Conservation (phyloP, 2,329 filamentous ascomycete species). For the Neurospora sp. region DNA sequence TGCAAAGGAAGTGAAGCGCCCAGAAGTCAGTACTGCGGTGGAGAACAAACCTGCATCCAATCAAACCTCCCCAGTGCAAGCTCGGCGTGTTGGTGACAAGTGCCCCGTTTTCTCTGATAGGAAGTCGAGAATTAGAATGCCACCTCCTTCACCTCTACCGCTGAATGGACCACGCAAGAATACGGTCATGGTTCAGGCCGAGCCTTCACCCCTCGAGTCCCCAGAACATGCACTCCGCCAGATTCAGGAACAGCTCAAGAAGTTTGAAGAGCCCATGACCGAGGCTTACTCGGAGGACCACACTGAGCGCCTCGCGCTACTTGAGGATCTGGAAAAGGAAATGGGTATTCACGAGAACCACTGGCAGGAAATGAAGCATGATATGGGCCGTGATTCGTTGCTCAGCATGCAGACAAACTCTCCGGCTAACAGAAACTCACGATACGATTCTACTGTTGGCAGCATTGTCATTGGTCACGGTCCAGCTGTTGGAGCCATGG, state of each 20-base stretch:
- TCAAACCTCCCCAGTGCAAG: constrained; percentile 34
- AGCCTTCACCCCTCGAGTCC: constrained; percentile 44
- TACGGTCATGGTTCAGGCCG: constrained; percentile 34
- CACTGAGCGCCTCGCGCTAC: constrained; percentile 35
- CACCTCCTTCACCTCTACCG: constrained; percentile 45
- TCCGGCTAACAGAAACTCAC: constrained; percentile 22
- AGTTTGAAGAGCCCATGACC: constrained; percentile 32
- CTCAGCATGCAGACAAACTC: constrained; percentile 31
- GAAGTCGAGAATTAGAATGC: constrained; percentile 33
- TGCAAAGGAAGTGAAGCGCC: constrained; percentile 9
- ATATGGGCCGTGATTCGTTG: constrained; percentile 40
- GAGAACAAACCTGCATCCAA: constrained; percentile 15
- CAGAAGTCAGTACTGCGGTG: constrained; percentile 1
- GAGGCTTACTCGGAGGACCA: constrained; percentile 23
- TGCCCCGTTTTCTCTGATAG: constrained; percentile 49
- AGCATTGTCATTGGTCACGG: constrained; percentile 18
- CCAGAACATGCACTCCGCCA: constrained; percentile 36
- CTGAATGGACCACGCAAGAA: constrained; percentile 33
- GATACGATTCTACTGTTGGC: constrained; percentile 19
- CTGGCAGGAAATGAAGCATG: constrained; percentile 48
- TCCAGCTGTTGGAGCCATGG: not conserved
- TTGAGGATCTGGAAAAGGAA: constrained; percentile 51
- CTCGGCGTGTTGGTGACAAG: constrained; percentile 45
- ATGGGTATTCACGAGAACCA: constrained; percentile 50
- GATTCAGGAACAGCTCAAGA: constrained; percentile 42